A percentile compares a stretch with the other conserved stretches of the same genome.
Evolutionary conservation across 129 eudicot genomes (phyloP).

Genomic region (Lactuca saligna): DNA sequence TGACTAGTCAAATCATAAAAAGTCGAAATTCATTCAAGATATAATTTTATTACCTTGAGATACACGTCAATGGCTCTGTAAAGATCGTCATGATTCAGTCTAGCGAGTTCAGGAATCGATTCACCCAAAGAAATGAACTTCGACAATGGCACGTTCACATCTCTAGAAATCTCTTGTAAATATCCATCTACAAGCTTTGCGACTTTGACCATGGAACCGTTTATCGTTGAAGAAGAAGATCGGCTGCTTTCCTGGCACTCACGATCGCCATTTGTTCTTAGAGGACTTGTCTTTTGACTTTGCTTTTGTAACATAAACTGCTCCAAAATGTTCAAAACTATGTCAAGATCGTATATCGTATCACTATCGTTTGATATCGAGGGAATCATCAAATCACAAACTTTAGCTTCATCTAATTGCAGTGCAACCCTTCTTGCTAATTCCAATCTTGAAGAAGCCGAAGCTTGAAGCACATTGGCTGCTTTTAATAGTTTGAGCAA

Average conservation of each 20-base stretch:
- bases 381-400: constrained; percentile 69
- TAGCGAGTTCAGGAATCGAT: constrained; percentile 61
- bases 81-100: constrained; percentile 88
- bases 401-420: constrained; percentile 88
- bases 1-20: background rate
- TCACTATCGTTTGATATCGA: constrained; percentile 34
- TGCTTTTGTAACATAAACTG: constrained; percentile 65
- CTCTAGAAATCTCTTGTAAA: constrained; percentile 68
- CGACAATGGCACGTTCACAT: constrained; percentile 53
- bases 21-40: background rate
- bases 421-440: constrained; percentile 63
- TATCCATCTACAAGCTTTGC: constrained; percentile 83
- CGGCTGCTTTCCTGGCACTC: constrained; percentile 55
- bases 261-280: constrained; percentile 40
- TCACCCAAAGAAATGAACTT: constrained; percentile 68
- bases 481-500: constrained; percentile 63
- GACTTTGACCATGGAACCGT: constrained; percentile 60
- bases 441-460: constrained; percentile 61
- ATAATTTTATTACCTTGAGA: constrained; percentile 65
- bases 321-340: constrained; percentile 64
- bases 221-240: constrained; percentile 52
- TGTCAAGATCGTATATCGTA: constrained; percentile 58
- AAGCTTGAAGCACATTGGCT: constrained; percentile 59
- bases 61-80: constrained; percentile 83
- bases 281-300: constrained; percentile 63